Conservation (phyloP, 768 basidiomycete species). For the Arthromyces matolae region DNA sequence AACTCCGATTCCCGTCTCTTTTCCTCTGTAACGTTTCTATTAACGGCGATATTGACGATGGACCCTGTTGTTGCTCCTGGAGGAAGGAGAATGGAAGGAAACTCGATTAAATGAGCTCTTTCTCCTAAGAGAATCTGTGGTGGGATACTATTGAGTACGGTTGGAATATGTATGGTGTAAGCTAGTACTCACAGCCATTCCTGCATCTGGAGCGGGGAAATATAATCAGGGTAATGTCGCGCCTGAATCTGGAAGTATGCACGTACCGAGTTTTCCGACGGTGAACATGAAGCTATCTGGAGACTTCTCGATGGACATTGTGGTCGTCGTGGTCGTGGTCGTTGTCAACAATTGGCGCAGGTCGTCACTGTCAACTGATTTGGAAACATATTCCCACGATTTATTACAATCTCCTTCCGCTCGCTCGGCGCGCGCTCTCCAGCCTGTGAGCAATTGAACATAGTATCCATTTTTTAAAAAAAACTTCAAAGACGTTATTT, state of each 20-base stretch:
- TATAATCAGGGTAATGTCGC: slow-evolving; percentile 1
- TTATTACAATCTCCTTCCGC: too few relatives aligned
- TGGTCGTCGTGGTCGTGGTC: slow-evolving; percentile 10
- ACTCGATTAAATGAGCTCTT: slow-evolving; percentile 95
- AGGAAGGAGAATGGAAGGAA: slow-evolving; percentile 91
- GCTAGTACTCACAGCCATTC: slow-evolving; percentile 72
- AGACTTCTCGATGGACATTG: slow-evolving; percentile 21
- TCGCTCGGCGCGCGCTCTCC: too few relatives aligned
- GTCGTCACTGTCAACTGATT: slow-evolving; percentile 1
- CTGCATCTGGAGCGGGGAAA: slow-evolving; percentile 70
- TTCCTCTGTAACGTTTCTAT: slow-evolving; percentile 84
- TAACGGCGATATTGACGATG: slow-evolving; percentile 95
- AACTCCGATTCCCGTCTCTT: slow-evolving; percentile 78
- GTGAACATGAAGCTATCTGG: slow-evolving; percentile 85
- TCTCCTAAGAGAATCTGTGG: slow-evolving; percentile 90
- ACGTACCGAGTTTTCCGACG: slow-evolving; percentile 89
- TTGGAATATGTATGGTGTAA: background rate
- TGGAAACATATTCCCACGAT: slow-evolving; percentile 12
- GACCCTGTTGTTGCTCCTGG: slow-evolving; percentile 91
- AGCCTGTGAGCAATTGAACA: too few relatives aligned
- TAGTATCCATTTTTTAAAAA: too few relatives aligned
- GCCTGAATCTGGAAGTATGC: background rate
- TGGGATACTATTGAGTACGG: slow-evolving; percentile 7
- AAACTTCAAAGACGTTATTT: too few relatives aligned
- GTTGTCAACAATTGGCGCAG: background rate